Base-by-base conservation (phyloP, 2,329 filamentous ascomycete species). In the Truncatella angustata region DNA sequence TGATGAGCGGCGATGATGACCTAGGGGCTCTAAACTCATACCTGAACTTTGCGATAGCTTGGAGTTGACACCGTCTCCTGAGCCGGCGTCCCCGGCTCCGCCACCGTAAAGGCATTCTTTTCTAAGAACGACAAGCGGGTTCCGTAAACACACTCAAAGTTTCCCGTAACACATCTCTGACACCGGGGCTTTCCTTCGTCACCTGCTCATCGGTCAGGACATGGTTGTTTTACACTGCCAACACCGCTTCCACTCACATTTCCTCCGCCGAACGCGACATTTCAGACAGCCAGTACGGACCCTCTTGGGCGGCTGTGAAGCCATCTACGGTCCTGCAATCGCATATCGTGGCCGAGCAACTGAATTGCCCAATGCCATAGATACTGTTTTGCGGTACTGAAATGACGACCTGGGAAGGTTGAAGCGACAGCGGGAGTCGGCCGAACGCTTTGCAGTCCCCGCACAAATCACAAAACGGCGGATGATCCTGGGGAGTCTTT, bases 111-210 rank as follows among this genome's bases (percentile, higher is more conserved):
- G 4, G 71, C 71, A 56, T 79, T 79, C 59, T 78, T 78, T 6
- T 72, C 67, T 2, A 79, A 59, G 56, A 80, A 79, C 0, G 72
- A 75, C 36, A 79, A 64, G 16, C 71, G 66, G 3, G 73, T 68
- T 10, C 74, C 74, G 57, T 80, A 80, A 32, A 71, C 69, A 60
- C 78, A 81, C 37, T 75, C 68, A 26, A 77, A 72, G 7, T 70
- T 70, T 30, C 76, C 73, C 1, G 69, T 66, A 14, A 70, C 60
- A 53, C 78, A 81, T 55, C 77, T 74, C 39, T 70, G 71, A 39
- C 78, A 81, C 3, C 62, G 62, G 4, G 78, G 78, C 56, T 77
- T 80, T 12, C 64, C 64, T 62, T 80, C 78, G 53, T 80, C 77
- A 54, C 78, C 76, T 80, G 51, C 10, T 14, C 12, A 9, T 32